Conservation (phyloP, 805 yeast species). For the Lipomyces spencermartinsiae region DNA sequence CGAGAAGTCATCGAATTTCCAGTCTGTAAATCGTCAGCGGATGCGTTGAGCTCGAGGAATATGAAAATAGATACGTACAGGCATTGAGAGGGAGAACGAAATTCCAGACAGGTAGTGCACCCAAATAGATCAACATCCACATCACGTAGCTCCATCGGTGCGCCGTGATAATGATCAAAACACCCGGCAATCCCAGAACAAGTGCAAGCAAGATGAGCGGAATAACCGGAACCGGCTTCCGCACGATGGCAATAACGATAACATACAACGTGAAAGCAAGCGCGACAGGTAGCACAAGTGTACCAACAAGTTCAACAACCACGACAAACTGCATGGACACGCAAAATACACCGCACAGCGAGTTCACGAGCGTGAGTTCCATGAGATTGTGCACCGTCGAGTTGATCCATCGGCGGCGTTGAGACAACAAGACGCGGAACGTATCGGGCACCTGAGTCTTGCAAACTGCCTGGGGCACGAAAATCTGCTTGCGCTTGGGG, state of each 20-base stretch:
- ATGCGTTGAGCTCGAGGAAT: not conserved
- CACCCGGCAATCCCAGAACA: constrained; percentile 85
- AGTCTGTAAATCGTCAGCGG: constrained; percentile 57
- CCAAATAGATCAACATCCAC: constrained; percentile 80
- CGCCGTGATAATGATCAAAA: constrained; percentile 79
- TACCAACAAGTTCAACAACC: constrained; percentile 82
- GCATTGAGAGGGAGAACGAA: constrained; percentile 78
- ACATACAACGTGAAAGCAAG: constrained; percentile 83
- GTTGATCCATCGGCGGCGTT: constrained; percentile 96
- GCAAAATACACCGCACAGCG: constrained; percentile 93
- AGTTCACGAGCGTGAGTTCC: constrained; percentile 84
- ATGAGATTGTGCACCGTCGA: constrained; percentile 92
- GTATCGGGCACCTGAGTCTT: constrained; percentile 86
- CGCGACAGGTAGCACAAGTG: constrained; percentile 88
- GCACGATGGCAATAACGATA: constrained; percentile 70
- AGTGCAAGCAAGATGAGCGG: constrained; percentile 77
- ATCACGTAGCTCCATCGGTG: constrained; percentile 71
- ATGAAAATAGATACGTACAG: constrained; percentile 21
- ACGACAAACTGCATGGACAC: constrained; percentile 94
- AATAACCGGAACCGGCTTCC: constrained; percentile 77
- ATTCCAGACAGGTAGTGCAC: constrained; percentile 92
- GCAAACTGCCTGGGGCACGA: constrained; percentile 90
- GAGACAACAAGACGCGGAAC: constrained; percentile 80
- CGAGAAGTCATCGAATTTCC: constrained; percentile 96
- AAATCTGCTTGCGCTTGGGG: constrained; percentile 86